These are phyloP conservation scores for Termitomyces bulborhizus DNA, from an alignment of 768 basidiomycete species.

Conservation along the genomic window DNA sequence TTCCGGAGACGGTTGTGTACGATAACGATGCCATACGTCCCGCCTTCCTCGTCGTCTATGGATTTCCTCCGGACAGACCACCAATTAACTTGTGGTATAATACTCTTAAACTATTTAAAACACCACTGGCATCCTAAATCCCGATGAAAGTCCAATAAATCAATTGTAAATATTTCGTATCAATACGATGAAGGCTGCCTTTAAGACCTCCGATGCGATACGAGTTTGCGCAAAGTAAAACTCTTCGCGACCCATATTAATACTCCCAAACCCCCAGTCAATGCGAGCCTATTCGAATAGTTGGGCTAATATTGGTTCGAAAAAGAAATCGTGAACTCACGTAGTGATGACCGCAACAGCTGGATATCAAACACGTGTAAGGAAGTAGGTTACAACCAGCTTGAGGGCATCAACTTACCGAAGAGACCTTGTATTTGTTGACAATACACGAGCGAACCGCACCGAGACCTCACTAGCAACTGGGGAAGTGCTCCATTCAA, in stretches of 20 bases:
- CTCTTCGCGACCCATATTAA: slow-evolving; percentile 50
- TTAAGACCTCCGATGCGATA: neutral
- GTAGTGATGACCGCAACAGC: slow-evolving; percentile 47
- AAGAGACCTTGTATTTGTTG: slow-evolving; percentile 49
- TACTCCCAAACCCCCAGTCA: slow-evolving; percentile 42
- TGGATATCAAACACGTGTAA: slow-evolving; percentile 10
- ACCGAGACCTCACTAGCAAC: slow-evolving; percentile 33
- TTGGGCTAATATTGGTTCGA: slow-evolving; percentile 1
- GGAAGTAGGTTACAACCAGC: neutral
- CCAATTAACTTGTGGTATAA: slow-evolving; percentile 24
- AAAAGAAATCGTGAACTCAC: slow-evolving; percentile 20
- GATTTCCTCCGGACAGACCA: slow-evolving; percentile 22
- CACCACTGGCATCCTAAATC: slow-evolving; percentile 36
- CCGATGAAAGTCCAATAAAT: neutral
- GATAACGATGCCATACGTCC: slow-evolving; percentile 62
- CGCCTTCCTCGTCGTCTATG: slow-evolving; percentile 61
- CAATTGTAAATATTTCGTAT: neutral
- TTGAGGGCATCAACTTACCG: slow-evolving; percentile 26
- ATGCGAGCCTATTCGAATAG: slow-evolving; percentile 27
- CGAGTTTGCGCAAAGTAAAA: slow-evolving; percentile 22
- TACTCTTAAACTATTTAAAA: slow-evolving; percentile 38
- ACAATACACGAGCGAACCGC: slow-evolving; percentile 45
- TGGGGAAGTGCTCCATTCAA: slow-evolving; percentile 44
- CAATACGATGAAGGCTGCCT: neutral
- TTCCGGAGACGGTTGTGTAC: slow-evolving; percentile 66